A percentile compares a stretch with the other conserved stretches of the same genome.
Conservation (phyloP, 148 eudicot genomes). For the Beta vulgaris region DNA sequence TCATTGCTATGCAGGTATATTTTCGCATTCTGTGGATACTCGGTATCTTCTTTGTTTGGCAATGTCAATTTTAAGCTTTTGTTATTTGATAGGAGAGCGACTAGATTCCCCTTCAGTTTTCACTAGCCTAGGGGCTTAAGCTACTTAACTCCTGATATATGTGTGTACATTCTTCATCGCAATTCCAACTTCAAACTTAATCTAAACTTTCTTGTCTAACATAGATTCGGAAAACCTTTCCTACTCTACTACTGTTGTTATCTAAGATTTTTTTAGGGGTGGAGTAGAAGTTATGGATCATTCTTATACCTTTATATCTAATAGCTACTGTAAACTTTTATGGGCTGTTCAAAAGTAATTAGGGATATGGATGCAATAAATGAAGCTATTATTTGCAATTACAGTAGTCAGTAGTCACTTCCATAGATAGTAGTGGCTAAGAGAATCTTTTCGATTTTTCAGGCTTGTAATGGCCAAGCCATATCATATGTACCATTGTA, state of each 20-base stretch:
- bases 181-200: too few relatives aligned
- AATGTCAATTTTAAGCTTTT: too few relatives aligned
- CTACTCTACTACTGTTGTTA: too few relatives aligned
- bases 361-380: neutral
- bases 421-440: neutral
- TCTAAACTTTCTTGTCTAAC: too few relatives aligned
- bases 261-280: too few relatives aligned
- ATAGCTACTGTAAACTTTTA: neutral
- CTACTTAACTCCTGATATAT: neutral
- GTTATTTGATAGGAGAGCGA: neutral
- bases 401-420: neutral
- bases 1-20: constrained; percentile 81
- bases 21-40: neutral
- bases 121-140: neutral
- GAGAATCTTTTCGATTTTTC: constrained; percentile 14
- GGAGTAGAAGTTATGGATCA: too few relatives aligned
- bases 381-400: neutral
- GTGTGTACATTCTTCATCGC: neutral
- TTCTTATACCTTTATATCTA: neutral
- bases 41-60: too few relatives aligned
- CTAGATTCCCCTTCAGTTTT: neutral
- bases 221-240: too few relatives aligned
- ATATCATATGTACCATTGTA: constrained; percentile 84
- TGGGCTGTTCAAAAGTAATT: neutral
- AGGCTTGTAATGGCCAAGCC: constrained; percentile 93